Percentiles rank a stretch among this genome's conserved stretches.
These are phyloP conservation scores for Silene latifolia DNA, from an alignment of 148 eudicot species.

Conservation along the genomic window DNA sequence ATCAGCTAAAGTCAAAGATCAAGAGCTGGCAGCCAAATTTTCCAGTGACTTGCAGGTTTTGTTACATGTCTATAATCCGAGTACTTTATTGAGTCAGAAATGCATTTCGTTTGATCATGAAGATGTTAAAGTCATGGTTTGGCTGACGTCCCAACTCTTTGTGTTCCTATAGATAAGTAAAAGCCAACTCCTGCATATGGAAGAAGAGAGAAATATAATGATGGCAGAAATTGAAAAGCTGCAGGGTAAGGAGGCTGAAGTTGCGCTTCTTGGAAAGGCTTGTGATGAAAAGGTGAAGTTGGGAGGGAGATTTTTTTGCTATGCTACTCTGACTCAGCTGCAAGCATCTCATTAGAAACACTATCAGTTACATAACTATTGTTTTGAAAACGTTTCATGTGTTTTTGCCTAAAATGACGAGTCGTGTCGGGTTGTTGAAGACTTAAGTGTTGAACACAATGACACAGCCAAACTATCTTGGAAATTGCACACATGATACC, in stretches of 20 bases:
- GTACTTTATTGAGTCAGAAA: not conserved
- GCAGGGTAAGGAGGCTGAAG: constrained; percentile 24
- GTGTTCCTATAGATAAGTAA: constrained; percentile 22
- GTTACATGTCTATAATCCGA: not conserved
- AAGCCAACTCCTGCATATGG: constrained; percentile 33
- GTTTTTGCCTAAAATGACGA: not conserved
- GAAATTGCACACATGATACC: not conserved
- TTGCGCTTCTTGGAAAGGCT: constrained; percentile 19
- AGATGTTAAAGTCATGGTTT: constrained; percentile 2
- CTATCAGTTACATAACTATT: not conserved
- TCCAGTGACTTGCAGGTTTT: constrained; percentile 44
- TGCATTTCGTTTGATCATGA: not conserved
- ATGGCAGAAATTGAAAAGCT: constrained; percentile 33
- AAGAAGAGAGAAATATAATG: constrained; percentile 38
- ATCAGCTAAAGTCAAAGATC: constrained; percentile 28
- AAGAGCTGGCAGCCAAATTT: constrained; percentile 25
- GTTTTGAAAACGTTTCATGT: not conserved
- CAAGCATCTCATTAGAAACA: no score
- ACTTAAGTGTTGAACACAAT: not conserved
- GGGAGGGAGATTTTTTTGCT: not conserved
- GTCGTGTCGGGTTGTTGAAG: not conserved
- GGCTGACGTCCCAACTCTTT: constrained; percentile 6
- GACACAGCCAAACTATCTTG: not conserved
- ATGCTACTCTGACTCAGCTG: no score
- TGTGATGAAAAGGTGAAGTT: constrained; percentile 34